Conservation (phyloP, 768 basidiomycete species). For the Mycena metata region DNA sequence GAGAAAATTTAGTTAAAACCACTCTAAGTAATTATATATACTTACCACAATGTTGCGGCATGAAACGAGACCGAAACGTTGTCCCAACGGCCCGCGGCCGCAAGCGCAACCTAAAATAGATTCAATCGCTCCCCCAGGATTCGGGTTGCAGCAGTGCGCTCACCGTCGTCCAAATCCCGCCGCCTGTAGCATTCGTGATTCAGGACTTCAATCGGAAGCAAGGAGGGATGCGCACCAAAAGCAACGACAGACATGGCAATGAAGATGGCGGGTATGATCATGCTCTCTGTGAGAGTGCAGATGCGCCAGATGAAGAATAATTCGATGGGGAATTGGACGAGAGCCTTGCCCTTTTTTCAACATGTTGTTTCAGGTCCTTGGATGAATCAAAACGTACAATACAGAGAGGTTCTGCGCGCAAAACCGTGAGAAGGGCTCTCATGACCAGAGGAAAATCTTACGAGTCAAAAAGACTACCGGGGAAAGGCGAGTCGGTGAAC, state of each 20-base stretch:
- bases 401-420: too few relatives aligned
- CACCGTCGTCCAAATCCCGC: constrained; percentile 38
- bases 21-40: too few relatives aligned
- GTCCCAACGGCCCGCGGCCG: too few relatives aligned
- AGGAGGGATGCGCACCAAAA: background rate
- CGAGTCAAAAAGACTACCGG: too few relatives aligned
- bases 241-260: constrained; percentile 31
- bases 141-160: constrained; percentile 15
- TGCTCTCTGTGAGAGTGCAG: constrained; percentile 27
- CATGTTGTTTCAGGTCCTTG: too few relatives aligned
- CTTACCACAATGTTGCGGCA: constrained; percentile 49
- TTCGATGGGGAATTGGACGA: constrained; percentile 42
- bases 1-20: too few relatives aligned
- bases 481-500: too few relatives aligned
- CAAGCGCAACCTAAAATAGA: too few relatives aligned
- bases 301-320: constrained; percentile 47
- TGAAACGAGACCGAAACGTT: constrained; percentile 29
- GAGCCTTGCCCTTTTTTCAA: background rate
- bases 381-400: too few relatives aligned
- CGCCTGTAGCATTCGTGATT: constrained; percentile 23
- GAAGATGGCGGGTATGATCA: background rate
- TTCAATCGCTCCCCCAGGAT: background rate
- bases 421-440: too few relatives aligned
- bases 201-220: background rate
- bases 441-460: too few relatives aligned